Evolutionary conservation across 129 eudicot genomes (phyloP), one percentile per base, ranked within the genome.

Genomic region (Cynara cardunculus): DNA sequence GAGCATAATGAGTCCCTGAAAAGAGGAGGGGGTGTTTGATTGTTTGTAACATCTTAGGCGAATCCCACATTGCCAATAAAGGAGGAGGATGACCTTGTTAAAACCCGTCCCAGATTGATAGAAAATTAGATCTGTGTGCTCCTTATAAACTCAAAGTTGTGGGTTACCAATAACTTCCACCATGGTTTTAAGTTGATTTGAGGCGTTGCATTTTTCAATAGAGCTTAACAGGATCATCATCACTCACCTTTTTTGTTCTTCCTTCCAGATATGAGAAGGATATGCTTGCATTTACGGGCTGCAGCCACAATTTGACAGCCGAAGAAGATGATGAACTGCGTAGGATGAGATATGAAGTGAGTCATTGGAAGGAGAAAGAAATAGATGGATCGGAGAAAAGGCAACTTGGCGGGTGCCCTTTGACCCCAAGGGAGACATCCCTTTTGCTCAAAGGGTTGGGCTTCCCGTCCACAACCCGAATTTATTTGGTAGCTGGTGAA

Each of bases 201-300:
- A n/a, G n/a, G n/a, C n/a, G n/a, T n/a, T n/a, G n/a, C 35, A 31
- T 31, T 31, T 31, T 31, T 31, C 35, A 31, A 41, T 41, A 3
- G 53, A 41, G 53, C 12, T 41, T 13, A 5, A 8, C 10, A 9
- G 25, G 28, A 16, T 16, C 37, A 72, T 41, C 12, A 8, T 71
- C 46, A 3, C 9, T 22, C n/a, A n/a, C 12, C 0, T 13, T 25
- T 24, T 9, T 25, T 16, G 19, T 72, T 71, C 25, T 74, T 68
- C 39, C 2, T 73, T 65, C 71, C 84, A 96, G 99, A 88, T 96
- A 96, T 78, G 99, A 95, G 88, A 95, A 95, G 86, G 99, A 95
- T 74, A 95, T 95, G 99, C 97, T 95, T 61, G 97, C 99, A 78
- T 96, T 96, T 82, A 96, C 99, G 5, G 99, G 99, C 21, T 96